Evolutionary conservation across 768 basidiomycete genomes (phyloP).

Genomic region (Boletus reticulatus): DNA sequence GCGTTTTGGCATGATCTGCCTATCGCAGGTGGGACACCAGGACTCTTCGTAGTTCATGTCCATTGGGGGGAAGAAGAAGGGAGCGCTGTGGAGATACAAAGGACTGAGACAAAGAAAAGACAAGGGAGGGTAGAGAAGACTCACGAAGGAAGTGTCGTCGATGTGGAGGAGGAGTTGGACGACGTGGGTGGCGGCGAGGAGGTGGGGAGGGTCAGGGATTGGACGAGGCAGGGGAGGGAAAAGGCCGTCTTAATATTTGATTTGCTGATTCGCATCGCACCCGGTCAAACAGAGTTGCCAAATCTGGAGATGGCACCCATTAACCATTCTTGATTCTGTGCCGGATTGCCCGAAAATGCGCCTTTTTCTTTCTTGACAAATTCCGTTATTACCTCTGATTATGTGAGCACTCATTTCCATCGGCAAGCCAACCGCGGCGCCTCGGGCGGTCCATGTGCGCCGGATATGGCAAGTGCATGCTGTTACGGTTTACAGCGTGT

Average conservation of each 20-base stretch:
- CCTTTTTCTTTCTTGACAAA: conserved; percentile 27
- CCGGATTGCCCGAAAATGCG: conserved; percentile 29
- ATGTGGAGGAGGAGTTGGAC: conserved; percentile 2
- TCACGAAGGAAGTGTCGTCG: conserved; percentile 7
- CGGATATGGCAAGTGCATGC: conserved; percentile 20
- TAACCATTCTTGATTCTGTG: conserved; percentile 11
- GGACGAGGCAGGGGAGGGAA: conserved; percentile 21
- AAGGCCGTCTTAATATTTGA: conserved; percentile 39
- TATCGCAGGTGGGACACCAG: conserved; percentile 81
- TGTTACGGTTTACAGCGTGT: conserved; percentile 25
- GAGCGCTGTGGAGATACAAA: conserved; percentile 11
- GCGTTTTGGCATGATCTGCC: conserved; percentile 80
- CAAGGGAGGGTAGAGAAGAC: not conserved
- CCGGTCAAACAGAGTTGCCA: conserved; percentile 20
- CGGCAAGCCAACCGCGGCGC: conserved; percentile 33
- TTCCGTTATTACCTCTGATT: conserved; percentile 33
- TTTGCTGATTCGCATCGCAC: conserved; percentile 37
- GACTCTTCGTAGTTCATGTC: conserved; percentile 56
- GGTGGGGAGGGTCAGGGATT: conserved; percentile 24
- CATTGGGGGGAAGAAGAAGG: conserved; percentile 21
- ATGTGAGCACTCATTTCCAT: conserved; percentile 23
- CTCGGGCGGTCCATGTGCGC: conserved; percentile 23
- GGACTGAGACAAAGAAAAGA: conserved; percentile 22
- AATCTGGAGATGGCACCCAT: conserved; percentile 6
- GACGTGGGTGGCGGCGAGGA: conserved; percentile 21